Percentiles rank a stretch among this genome's conserved stretches.
These are phyloP conservation scores for Aspergillus ustus DNA, from an alignment of 2,329 filamentous ascomycete genomes.

Conservation along the genomic window DNA sequence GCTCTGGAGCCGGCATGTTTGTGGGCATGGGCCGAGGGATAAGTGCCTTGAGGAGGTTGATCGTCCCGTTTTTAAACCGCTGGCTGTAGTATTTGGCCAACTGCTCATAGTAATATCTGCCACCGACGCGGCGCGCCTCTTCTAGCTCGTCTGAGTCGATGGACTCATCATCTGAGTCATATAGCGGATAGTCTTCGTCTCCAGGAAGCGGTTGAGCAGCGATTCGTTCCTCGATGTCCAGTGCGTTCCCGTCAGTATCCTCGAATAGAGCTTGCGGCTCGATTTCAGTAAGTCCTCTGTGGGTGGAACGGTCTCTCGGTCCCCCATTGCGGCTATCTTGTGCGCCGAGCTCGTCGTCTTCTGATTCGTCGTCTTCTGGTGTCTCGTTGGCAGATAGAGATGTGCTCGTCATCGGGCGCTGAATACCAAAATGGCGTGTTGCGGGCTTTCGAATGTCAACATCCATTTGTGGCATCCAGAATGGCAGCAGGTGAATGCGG, in stretches of 20 bases:
- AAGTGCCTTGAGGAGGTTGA: conserved; percentile 50
- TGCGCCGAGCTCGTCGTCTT: conserved; percentile 59
- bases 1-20: conserved; percentile 42
- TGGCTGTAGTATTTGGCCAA: conserved; percentile 59
- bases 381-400: conserved; percentile 78
- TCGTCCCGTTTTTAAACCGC: conserved; percentile 51
- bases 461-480: conserved; percentile 99
- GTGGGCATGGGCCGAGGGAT: conserved; percentile 58
- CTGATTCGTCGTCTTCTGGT: conserved; percentile 71
- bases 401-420: conserved; percentile 73
- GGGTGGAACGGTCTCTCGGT: background rate
- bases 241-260: conserved; percentile 50
- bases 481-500: conserved; percentile 87
- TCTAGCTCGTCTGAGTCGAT: conserved; percentile 76
- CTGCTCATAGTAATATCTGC: conserved; percentile 72
- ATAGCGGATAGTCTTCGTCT: conserved; percentile 79
- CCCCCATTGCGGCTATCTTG: conserved; percentile 3
- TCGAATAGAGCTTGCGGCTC: conserved; percentile 56
- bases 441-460: conserved; percentile 94
- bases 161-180: conserved; percentile 87
- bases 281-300: conserved; percentile 46
- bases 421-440: conserved; percentile 88
- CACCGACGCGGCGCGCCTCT: conserved; percentile 75
- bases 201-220: conserved; percentile 61
- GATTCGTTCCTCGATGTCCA: conserved; percentile 86